Conservation (phyloP, 2,329 filamentous ascomycete genomes). For the Spiromastix sp. region DNA sequence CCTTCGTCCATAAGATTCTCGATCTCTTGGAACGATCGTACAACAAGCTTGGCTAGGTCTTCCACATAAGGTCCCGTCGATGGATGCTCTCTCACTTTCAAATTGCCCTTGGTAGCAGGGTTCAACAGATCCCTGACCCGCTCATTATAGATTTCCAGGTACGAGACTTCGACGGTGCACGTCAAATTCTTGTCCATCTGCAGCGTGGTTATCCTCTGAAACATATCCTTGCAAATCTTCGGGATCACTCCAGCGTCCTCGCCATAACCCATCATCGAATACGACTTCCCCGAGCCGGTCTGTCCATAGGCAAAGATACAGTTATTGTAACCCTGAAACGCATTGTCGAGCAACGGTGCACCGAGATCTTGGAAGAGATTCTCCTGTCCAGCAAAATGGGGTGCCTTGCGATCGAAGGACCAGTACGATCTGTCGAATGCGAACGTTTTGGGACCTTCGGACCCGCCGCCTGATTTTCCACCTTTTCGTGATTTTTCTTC, state of each 20-base stretch:
- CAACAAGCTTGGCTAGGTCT: slow-evolving; percentile 89
- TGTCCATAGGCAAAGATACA: slow-evolving; percentile 99
- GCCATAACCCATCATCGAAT: slow-evolving; percentile 99
- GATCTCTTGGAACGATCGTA: slow-evolving; percentile 88
- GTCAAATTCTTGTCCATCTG: slow-evolving; percentile 62
- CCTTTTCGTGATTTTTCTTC: slow-evolving; percentile 27
- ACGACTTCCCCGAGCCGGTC: slow-evolving; percentile 96
- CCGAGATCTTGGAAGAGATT: slow-evolving; percentile 83
- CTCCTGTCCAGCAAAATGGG: slow-evolving; percentile 81
- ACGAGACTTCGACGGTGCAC: slow-evolving; percentile 95
- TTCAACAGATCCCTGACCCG: slow-evolving; percentile 91
- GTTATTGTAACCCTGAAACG: slow-evolving; percentile 97
- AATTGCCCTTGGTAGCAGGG: slow-evolving; percentile 86
- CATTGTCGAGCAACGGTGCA: slow-evolving; percentile 87
- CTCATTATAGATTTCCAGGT: slow-evolving; percentile 99
- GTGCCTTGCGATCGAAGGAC: slow-evolving; percentile 79
- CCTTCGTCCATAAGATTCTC: slow-evolving; percentile 98
- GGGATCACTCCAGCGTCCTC: slow-evolving; percentile 93
- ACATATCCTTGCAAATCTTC: slow-evolving; percentile 96
- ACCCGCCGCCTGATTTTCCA: slow-evolving; percentile 41
- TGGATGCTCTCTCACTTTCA: slow-evolving; percentile 95
- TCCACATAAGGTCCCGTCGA: slow-evolving; percentile 97
- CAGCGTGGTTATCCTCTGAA: slow-evolving; percentile 66
- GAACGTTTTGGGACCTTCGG: slow-evolving; percentile 69
- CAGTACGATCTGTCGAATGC: slow-evolving; percentile 97